Evolutionary conservation across 2,329 filamentous ascomycete species (phyloP), one percentile per base, ranked within the genome.

Genomic region (Nectriaceae sp.): DNA sequence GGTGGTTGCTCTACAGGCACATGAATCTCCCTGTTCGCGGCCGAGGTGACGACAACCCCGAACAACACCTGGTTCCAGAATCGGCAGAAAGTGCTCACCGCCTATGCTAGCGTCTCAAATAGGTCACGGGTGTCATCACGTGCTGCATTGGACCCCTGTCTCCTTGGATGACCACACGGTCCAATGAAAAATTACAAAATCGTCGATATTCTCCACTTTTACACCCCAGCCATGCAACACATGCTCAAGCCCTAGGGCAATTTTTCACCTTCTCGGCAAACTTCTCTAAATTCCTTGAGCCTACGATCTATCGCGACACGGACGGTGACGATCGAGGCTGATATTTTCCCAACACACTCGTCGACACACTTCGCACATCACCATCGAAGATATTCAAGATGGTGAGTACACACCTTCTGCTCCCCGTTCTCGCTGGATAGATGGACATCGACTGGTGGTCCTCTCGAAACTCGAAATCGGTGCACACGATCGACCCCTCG

Each of bases 301-400:
- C 55, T 63, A 60, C 63, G 60, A 67, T 58, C 59, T 59, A 64
- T 67, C 63, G 63, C 60, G 62, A 66, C 59, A 65, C 58, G 59
- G 65, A 65, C 64, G 64, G 63, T 63, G 59, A 67, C 66, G 61
- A 60, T 65, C 56, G 63, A 68, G 64, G 64, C 63, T 66, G 63
- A 66, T 61, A 60, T 62, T 63, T 55, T 51, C 52, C 55, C 55
- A 62, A 65, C 60, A 63, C 65, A 67, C 63, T 66, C 62, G 65
- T 66, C 68, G 68, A 67, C 68, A 68, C 60, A 70, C 66, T 69
- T 71, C 68, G 66, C 66, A 70, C 56, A 67, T 59, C 67, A 68
- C 65, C 67, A 42, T 68, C 68, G 64, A 69, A 71, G 67, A 64
- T 65, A 68, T 67, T 70, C 69, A 77, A 71, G 68, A 77, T 77